Base-by-base conservation (phyloP, 306 rosid genomes). In the Rosa persica region DNA sequence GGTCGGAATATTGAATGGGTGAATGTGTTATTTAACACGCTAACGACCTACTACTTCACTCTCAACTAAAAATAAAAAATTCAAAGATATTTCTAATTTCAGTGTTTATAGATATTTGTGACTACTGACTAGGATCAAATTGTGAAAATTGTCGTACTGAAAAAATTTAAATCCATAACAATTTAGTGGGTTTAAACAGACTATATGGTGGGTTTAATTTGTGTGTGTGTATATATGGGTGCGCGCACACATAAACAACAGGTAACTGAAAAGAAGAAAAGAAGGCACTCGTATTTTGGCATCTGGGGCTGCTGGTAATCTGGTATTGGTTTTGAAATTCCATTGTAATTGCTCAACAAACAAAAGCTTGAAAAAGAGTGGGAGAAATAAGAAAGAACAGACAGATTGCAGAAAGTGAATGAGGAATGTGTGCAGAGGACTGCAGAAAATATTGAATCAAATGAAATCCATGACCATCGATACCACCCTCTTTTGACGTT, bases 251-350 rank as follows among this genome's bases (percentile, higher is more conserved):
- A 66, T 43, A 19, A 5, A 54, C 46, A n/a, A 44, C 55, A 11
- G 23, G 62, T 54, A 30, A 74, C 83, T 80, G 25, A 81, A 81
- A 43, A 81, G 84, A 68, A 81, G 25, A 81, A 81, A 43, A 81
- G 84, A 68, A 81, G 80, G 13, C 84, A 81, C 64, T 81, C 84
- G n/a, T 69, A 81, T 42, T 47, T 60, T 61, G 84, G 74, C 69
- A 5, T 55, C 51, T 55, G 70, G 23, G 46, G 55, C 66, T 36
- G 52, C 54, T 74, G 70, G 39, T 67, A 74, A 71, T 44, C 46
- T 74, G 70, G 39, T 67, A 74, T 71, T 44, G 76, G 39, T 46
- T 61, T 70, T 80, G 72, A n/a, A 43, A 67, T 30, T 75, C 80
- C 80, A 69, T 69, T 11, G 8, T 39, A 69, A 9, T 54, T 19